Conservation (phyloP, 345 rosid species). For the Durio zibethinus region DNA sequence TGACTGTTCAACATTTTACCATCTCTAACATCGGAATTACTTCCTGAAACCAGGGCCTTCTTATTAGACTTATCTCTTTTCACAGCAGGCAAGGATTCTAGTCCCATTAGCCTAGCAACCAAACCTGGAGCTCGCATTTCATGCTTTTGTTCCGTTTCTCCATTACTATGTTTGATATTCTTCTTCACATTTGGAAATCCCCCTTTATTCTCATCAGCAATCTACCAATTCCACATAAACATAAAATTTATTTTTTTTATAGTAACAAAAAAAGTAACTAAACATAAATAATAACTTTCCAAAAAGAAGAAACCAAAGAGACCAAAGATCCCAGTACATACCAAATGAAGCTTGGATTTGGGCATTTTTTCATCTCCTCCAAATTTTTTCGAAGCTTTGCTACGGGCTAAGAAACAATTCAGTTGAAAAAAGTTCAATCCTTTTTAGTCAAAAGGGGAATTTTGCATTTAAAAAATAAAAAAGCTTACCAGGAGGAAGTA, state of each 20-base stretch:
- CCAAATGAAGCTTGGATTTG: slow-evolving; percentile 66
- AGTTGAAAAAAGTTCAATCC: not conserved
- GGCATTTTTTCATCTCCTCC: slow-evolving; percentile 88
- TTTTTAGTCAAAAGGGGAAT: not conserved
- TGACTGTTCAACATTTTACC: slow-evolving; percentile 19
- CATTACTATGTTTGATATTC: slow-evolving; percentile 30
- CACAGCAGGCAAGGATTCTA: slow-evolving; percentile 72
- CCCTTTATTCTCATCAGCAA: slow-evolving; percentile 77
- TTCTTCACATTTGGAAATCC: slow-evolving; percentile 58
- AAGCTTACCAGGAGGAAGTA: slow-evolving; percentile 67
- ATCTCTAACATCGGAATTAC: slow-evolving; percentile 27
- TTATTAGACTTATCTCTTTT: slow-evolving; percentile 49
- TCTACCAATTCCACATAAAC: slow-evolving; percentile 39
- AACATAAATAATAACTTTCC: not conserved
- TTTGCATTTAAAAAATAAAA: not conserved
- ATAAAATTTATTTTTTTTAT: not conserved
- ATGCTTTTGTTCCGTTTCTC: slow-evolving; percentile 38
- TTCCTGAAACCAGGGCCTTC: slow-evolving; percentile 34
- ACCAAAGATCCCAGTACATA: slow-evolving; percentile 20
- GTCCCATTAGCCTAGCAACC: slow-evolving; percentile 97
- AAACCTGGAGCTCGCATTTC: slow-evolving; percentile 73
- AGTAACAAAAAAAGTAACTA: not conserved
- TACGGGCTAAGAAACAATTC: slow-evolving; percentile 37
- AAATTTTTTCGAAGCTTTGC: slow-evolving; percentile 56
- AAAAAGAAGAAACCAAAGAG: not conserved